These are phyloP conservation scores for Scedosporium apiospermum DNA, from an alignment of 2,329 filamentous ascomycete genomes.

Conservation along the genomic window DNA sequence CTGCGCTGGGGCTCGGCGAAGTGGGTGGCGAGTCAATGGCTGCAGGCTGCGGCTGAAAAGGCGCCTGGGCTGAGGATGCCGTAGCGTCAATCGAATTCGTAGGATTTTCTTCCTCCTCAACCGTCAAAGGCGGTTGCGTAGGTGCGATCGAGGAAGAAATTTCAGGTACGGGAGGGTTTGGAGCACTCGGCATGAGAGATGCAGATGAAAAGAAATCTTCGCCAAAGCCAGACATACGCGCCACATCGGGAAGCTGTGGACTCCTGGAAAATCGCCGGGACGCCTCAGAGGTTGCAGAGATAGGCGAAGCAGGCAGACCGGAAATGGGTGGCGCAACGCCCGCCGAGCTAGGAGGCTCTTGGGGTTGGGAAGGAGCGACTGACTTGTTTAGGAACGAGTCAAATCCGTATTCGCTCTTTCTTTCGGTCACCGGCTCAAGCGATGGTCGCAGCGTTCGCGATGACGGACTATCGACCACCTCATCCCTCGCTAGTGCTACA, in stretches of 20 bases:
- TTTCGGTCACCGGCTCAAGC: slow-evolving; percentile 45
- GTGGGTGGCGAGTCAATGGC: slow-evolving; percentile 2
- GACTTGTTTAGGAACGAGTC: slow-evolving; percentile 24
- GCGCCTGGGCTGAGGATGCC: not conserved
- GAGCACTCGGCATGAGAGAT: slow-evolving; percentile 15
- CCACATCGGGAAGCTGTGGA: slow-evolving; percentile 47
- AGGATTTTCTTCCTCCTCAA: not conserved
- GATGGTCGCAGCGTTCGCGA: slow-evolving; percentile 15
- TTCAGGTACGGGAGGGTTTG: slow-evolving; percentile 13
- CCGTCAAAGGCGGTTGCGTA: not conserved
- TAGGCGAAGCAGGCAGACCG: not conserved
- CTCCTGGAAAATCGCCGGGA: slow-evolving; percentile 35
- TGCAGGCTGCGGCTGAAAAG: slow-evolving; percentile 1
- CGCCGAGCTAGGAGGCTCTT: slow-evolving; percentile 2
- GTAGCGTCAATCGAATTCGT: not conserved
- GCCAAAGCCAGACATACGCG: slow-evolving; percentile 51
- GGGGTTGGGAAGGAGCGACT: slow-evolving; percentile 6
- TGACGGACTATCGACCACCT: slow-evolving; percentile 19
- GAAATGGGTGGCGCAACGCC: not conserved
- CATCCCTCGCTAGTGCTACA: slow-evolving; percentile 21
- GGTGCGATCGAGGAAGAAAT: not conserved
- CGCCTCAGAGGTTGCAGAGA: not conserved
- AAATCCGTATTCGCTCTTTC: slow-evolving; percentile 49
- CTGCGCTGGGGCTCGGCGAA: not conserved
- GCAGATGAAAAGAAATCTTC: slow-evolving; percentile 43